Evolutionary conservation across 768 basidiomycete species (phyloP), one percentile per base, ranked within the genome.

Genomic region (Boletus rufocinnamomeus): DNA sequence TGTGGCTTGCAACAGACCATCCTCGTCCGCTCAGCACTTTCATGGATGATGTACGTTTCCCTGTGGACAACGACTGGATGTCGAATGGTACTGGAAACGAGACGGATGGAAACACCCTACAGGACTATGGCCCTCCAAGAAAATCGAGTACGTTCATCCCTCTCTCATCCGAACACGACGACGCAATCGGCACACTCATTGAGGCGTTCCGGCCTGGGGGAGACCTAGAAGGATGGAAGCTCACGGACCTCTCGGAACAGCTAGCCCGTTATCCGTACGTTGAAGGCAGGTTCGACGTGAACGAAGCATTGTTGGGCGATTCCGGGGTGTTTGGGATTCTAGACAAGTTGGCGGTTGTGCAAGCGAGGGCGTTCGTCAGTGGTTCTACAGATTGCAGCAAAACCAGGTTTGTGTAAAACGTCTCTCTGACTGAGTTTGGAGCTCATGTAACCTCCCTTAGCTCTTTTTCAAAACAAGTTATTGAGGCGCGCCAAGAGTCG

Each of bases 1-100:
- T 85, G 2, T 87, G 82, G 81, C 74, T 87, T 50, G 82, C 83
- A 3, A 84, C 80, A 25, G 85, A 87, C 65, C 77, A 83, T 62
- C 82, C 82, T 21, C 54, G 48, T 3, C 44, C 59, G 30, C 62
- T 67, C 21, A 6, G 44, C 11, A 28, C 54, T 1, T 54, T 49
- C 32, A 7, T 32, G 23, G 27, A 45, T 6, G 19, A 11, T 14
- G 34, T n/a, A 19, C 28, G n/a, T 2, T 66, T 70, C 41, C 66
- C 73, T 5, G 53, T 69, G 35, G 59, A 56, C 34, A 59, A 51
- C 17, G 40, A 23, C 38, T 2, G 25, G 53, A 62, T 16, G 14
- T 8, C 6, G 47, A 45, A 54, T 5, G 28, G 32, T 9, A 23
- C 21, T 19, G 40, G 14, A 25, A n/a, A 11, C 1, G 30, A 1